Evolutionary conservation across 1,284 basidiomycete genomes (phyloP), one percentile per base, ranked within the genome.

Genomic region (Clitocybe nebularis): DNA sequence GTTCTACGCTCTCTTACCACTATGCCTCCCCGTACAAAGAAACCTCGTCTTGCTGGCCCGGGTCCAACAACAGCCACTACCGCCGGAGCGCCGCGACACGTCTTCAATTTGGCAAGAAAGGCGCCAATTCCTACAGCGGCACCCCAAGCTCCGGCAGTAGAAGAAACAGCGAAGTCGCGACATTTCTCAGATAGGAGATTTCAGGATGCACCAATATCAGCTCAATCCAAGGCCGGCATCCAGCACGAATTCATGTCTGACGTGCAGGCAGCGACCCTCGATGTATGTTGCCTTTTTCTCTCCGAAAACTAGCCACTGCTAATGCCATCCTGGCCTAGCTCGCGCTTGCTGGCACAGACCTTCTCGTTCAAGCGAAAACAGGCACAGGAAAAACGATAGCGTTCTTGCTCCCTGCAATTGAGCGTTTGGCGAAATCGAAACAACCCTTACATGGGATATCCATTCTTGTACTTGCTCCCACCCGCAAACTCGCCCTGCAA

Each of bases 401-500:
- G 5, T 96, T 95, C 64, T 75, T 95, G 48, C 74, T 95, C 3
- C 93, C 93, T 3, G 75, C 93, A 4, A 74, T 95, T 10, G 86
- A 93, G 51, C 77, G 80, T n/a, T 51, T 56, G 20, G 58, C 63
- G 49, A 55, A 24, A 41, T 11, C 32, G 20, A 2, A 13, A 5
- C 45, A 52, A 3, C 43, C 47, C 5, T 42, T 39, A 3, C 16
- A 41, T 1, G 39, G 56, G 1, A 61, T 69, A 7, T 69, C 68
- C 1, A 60, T 72, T 25, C 77, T 96, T 14, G 79, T 96, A 22
- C 68, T 96, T 6, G 83, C 89, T 14, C 93, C 93, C 0, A 96
- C 93, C 0, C 81, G 93, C 48, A 93, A 96, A 60, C 69, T 96
- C 10, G 91, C 91, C 0, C 68, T 93, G 13, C 92, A 95, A 64